phyloP scores from a whole-genome alignment of 164 flowering plant species.

The Magnolia officinalis region DNA sequence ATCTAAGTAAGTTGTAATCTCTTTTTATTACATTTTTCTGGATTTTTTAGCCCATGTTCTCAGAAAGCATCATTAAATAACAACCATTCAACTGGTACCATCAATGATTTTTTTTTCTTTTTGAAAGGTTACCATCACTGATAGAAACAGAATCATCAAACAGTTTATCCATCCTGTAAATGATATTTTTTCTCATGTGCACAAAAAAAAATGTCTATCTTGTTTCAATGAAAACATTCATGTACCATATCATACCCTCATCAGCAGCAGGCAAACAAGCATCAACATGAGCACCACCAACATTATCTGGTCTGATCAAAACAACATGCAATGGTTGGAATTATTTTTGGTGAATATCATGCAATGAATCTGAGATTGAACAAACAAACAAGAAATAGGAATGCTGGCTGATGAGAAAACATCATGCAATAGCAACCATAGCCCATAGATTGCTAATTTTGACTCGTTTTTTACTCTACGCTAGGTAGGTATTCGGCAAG shows the following conservation, averaged over 20 bases:
- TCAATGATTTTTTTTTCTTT: not conserved
- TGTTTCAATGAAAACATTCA: conserved; percentile 4
- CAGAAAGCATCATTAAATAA: not conserved
- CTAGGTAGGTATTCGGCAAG: not conserved
- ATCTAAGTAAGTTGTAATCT: not conserved
- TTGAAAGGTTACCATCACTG: no score
- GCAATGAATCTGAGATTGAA: not conserved
- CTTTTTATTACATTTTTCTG: not conserved
- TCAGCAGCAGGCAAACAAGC: conserved; percentile 23
- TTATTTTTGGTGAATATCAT: not conserved
- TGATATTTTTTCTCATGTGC: not conserved
- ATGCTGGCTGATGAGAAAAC: not conserved
- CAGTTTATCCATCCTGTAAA: not conserved
- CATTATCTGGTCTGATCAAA: conserved; percentile 44
- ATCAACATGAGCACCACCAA: conserved; percentile 17
- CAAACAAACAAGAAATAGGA: not conserved
- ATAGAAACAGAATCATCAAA: no score
- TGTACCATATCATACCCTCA: conserved; percentile 36
- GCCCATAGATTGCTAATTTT: not conserved
- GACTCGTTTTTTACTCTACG: not conserved
- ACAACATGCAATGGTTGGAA: not conserved
- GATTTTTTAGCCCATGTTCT: not conserved
- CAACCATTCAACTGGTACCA: not conserved
- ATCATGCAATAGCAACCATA: not conserved
- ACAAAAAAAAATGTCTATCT: not conserved